These are phyloP conservation scores for Parafenestella ontariensis DNA, from an alignment of 2,329 filamentous ascomycete species.

Conservation along the genomic window DNA sequence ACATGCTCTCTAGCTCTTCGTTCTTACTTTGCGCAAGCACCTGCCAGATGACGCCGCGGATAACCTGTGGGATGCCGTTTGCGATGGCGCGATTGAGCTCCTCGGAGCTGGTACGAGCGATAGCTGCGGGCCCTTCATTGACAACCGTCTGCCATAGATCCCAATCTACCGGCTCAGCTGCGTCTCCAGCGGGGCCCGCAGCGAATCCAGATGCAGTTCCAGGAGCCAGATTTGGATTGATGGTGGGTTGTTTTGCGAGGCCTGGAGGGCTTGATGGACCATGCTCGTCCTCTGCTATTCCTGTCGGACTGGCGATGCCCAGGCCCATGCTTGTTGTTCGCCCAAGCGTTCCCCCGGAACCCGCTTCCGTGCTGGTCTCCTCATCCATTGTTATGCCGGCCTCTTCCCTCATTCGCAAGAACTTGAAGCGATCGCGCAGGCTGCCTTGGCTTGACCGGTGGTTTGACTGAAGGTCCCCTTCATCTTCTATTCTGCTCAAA, in stretches of 20 bases:
- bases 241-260: conserved; percentile 63
- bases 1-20: conserved; percentile 85
- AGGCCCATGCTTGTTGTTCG: conserved; percentile 53
- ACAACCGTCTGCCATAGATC: conserved; percentile 97
- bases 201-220: conserved; percentile 85
- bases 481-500: conserved; percentile 76
- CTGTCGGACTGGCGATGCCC: conserved; percentile 57
- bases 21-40: conserved; percentile 95
- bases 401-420: conserved; percentile 55
- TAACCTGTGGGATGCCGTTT: conserved; percentile 90
- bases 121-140: conserved; percentile 88
- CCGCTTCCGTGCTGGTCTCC: conserved; percentile 56
- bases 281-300: conserved; percentile 53
- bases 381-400: conserved; percentile 47
- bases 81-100: conserved; percentile 91
- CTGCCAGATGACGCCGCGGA: conserved; percentile 98
- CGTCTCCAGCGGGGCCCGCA: conserved; percentile 75
- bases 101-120: conserved; percentile 85
- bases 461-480: conserved; percentile 34
- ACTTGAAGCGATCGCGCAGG: conserved; percentile 56
- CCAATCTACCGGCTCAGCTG: conserved; percentile 84
- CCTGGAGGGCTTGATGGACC: conserved; percentile 38
- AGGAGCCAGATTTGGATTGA: conserved; percentile 76
- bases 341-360: conserved; percentile 50
- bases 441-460: conserved; percentile 50